Evolutionary conservation across 2,329 filamentous ascomycete species (phyloP), one percentile per base, ranked within the genome.

Genomic region (Venturia nashicola): DNA sequence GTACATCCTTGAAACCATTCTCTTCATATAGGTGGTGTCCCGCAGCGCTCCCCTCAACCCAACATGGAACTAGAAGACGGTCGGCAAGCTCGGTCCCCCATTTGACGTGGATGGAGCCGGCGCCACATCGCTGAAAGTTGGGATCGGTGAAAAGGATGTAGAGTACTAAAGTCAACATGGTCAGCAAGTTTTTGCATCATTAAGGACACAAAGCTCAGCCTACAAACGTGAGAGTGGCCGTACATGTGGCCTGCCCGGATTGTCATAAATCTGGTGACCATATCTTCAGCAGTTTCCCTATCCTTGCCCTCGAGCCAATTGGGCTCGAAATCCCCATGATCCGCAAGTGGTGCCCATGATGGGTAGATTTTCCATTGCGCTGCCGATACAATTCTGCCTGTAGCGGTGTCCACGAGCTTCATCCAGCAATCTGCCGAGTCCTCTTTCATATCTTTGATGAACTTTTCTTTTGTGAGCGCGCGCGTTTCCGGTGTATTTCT

Each of bases 11-110:
- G 61, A 72, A 73, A 3, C 69, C 71, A 54, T 68, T 63, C 18
- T 61, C 65, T 40, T 68, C 66, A 61, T 72, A 72, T 36, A 73
- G 51, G 5, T 66, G 62, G 55, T 67, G 69, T 2, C 70, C 72
- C 9, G 64, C 62, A 1, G 68, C 64, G 8, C 70, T 70, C 0
- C 68, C 67, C 54, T 72, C 70, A 5, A 72, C 67, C 68, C 70
- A 73, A 0, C 66, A 67, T 5, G 71, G 70, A 9, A 73, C 57
- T 44, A 68, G 71, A 51, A 75, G 68, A 44, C 68, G 67, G 42
- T 72, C 68, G 1, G 66, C 74, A n/a, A 74, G 69, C 8, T 71
- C 64, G 1, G 71, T 72, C 7, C 76, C 75, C 72, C 74, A 78
- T 27, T 71, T 67, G 39, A 77, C 70, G 36, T 78, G 68, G 43